Conservation (phyloP, 202 grass and related monocot genomes). For the Schoenoplectus triqueter region DNA sequence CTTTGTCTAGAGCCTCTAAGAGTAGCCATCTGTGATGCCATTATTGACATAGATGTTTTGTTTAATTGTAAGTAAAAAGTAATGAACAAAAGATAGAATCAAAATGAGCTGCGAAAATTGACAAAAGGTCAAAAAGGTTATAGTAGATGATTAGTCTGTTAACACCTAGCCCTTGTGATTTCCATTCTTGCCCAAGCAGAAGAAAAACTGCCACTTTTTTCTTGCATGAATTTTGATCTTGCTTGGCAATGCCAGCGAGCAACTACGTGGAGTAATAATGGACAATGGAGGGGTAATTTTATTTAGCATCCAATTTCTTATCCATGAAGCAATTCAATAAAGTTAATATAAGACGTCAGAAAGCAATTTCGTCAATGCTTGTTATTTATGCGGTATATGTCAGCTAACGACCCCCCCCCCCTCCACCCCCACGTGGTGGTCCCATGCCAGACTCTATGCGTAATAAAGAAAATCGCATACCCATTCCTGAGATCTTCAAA, state of each 20-base stretch:
- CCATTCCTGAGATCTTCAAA: constrained; percentile 99
- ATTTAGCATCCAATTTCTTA: not conserved
- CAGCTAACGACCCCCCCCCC: not conserved
- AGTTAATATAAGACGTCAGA: not conserved
- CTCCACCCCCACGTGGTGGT: not conserved
- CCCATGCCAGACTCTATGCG: not conserved
- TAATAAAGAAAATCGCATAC: constrained; percentile 44
- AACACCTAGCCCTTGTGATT: too few relatives aligned
- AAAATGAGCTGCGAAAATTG: not conserved
- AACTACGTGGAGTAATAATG: not conserved
- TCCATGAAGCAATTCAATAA: not conserved
- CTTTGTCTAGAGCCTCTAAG: constrained; percentile 87
- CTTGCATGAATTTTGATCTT: not conserved
- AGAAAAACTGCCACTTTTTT: too few relatives aligned
- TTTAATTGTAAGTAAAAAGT: not conserved
- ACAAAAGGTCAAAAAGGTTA: too few relatives aligned
- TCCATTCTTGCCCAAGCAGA: too few relatives aligned
- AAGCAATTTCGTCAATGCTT: not conserved
- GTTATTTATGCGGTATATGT: too few relatives aligned
- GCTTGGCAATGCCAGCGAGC: not conserved
- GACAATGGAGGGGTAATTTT: not conserved
- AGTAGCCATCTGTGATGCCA: constrained; percentile 72
- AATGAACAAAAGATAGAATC: not conserved
- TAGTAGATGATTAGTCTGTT: too few relatives aligned
- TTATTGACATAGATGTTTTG: constrained; percentile 5